Base-by-base conservation (phyloP, 768 basidiomycete species). In the Baorangia bicolor region DNA sequence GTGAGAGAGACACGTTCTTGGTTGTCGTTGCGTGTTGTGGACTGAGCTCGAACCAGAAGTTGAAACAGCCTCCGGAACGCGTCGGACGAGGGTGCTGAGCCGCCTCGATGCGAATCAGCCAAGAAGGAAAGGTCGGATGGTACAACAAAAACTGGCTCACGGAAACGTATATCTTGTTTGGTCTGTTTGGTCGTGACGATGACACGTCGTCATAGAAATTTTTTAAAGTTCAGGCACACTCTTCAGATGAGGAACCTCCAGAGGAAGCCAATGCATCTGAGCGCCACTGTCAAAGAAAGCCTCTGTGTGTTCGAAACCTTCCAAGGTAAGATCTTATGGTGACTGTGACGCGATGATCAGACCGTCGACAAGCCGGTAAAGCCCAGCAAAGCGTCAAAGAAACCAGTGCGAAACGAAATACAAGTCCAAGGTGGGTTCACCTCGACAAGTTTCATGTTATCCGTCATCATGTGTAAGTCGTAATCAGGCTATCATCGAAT, bases 361-460 rank as follows among this genome's bases (percentile, higher is more conserved):
- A 54, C 33, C 20, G 23, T 57, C 20, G n/a, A 47, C 20, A 54
- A 65, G 53, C 38, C 41, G 37, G 14, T 13, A 49, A 63, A 63
- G 53, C 25, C 56, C 2, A 20, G 43, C 4, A 60, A 60, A 20
- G 28, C 34, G 5, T 39, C 59, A 20, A 63, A 56, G 54, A 61
- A 65, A 41, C 55, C 52, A 30, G 68, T 63, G 53, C n/a, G 57
- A 61, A 3, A 48, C 40, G 21, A 57, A 60, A 23, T 62, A 45
- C 55, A 71, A 72, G 49, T 72, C 70, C 49, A 68, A 61, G 53
- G 69, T 67, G 25, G 12, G 59, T 43, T 13, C 31, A 21, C 46
- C 30, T 14, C 25, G 23, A 16, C 10, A 10, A 21, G n/a, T 4
- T 12, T 25, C 18, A 11, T 33, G n/a, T 52, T 2, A 20, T 52